These are phyloP conservation scores for Lasiosphaeriaceae sp. DNA, from an alignment of 495 filamentous ascomycete genomes.

Conservation along the genomic window DNA sequence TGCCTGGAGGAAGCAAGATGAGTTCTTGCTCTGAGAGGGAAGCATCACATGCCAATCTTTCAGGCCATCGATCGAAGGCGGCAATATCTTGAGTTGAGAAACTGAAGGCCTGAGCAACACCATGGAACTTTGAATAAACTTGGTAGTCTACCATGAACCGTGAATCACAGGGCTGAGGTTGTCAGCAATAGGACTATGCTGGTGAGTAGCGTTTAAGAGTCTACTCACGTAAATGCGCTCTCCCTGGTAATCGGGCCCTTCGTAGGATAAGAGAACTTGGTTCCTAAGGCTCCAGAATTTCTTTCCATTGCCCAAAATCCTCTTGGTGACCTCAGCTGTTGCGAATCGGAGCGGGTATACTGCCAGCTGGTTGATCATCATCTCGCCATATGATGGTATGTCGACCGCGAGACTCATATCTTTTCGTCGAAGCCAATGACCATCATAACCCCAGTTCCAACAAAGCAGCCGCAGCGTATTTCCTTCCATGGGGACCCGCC, in stretches of 20 bases:
- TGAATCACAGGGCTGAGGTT: neutral
- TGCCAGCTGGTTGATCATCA: neutral
- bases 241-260: neutral
- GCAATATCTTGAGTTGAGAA: neutral
- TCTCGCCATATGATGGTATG: neutral
- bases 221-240: neutral
- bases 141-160: slow-evolving; percentile 1
- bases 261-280: neutral
- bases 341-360: neutral
- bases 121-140: neutral
- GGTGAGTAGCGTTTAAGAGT: neutral
- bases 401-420: neutral
- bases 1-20: slow-evolving; percentile 3
- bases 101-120: neutral
- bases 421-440: neutral
- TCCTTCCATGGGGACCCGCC: neutral
- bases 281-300: neutral
- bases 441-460: slow-evolving; percentile 1
- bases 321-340: neutral
- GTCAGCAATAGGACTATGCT: neutral
- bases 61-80: neutral
- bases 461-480: neutral
- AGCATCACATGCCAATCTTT: neutral
- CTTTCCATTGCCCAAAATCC: neutral
- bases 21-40: neutral